Evolutionary conservation across 2,329 filamentous ascomycete species (phyloP).

Genomic region (Seiridium unicorne): DNA sequence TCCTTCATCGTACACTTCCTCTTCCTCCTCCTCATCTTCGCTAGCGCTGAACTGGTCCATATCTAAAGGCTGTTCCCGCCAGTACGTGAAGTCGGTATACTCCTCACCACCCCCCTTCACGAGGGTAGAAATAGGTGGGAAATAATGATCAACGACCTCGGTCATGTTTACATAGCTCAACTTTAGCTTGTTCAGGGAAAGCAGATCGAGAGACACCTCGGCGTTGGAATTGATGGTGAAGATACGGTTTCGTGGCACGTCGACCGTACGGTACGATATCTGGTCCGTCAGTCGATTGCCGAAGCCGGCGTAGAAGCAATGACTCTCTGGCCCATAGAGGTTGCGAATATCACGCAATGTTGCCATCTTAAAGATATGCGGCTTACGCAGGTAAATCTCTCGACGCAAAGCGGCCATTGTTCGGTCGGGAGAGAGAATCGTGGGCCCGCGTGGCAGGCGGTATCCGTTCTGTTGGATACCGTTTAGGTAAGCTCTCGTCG

Average conservation of each 20-base stretch:
- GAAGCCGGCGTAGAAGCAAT: conserved; percentile 95
- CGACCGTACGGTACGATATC: conserved; percentile 91
- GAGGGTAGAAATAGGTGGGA: conserved; percentile 84
- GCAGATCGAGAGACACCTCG: conserved; percentile 86
- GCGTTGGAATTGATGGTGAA: conserved; percentile 99
- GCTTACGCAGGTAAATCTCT: conserved; percentile 93
- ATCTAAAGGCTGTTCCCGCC: conserved; percentile 82
- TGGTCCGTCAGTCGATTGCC: conserved; percentile 96
- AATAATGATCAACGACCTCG: conserved; percentile 97
- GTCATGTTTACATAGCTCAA: conserved; percentile 97
- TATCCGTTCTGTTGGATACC: conserved; percentile 88
- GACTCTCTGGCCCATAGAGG: conserved; percentile 73
- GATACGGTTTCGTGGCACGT: conserved; percentile 90
- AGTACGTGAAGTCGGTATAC: conserved; percentile 96
- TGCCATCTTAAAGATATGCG: conserved; percentile 99
- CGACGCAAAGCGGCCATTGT: conserved; percentile 90
- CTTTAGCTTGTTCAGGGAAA: conserved; percentile 91
- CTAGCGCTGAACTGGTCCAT: conserved; percentile 87
- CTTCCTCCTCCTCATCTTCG: conserved; percentile 45
- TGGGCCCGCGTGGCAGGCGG: conserved; percentile 82
- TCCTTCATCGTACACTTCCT: conserved; percentile 26
- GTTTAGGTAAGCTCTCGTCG: conserved; percentile 82
- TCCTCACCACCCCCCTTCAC: conserved; percentile 89
- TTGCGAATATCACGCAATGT: conserved; percentile 91
- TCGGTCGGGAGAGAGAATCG: conserved; percentile 91